Conservation (phyloP, 441 rosid genomes). For the Corymbia citriodora region DNA sequence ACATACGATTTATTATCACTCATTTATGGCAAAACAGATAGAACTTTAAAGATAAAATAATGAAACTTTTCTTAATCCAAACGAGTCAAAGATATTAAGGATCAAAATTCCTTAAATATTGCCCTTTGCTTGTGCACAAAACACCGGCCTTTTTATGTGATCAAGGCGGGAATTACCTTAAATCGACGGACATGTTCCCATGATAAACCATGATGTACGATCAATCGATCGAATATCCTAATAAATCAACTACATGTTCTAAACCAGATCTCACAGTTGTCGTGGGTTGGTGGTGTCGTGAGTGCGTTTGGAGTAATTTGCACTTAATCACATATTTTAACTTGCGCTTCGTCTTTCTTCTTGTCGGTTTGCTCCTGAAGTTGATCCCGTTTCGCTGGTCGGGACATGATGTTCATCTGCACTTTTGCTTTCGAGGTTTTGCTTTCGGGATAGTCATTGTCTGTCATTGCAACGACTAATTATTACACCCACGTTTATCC, state of each 20-base stretch:
- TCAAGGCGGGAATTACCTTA: neutral
- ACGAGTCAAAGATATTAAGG: neutral
- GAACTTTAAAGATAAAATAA: neutral
- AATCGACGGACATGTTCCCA: neutral
- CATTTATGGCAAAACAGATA: too few species aligned
- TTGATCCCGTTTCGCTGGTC: neutral
- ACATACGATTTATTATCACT: too few species aligned
- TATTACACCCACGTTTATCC: neutral
- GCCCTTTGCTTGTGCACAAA: too few species aligned
- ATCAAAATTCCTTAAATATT: too few species aligned
- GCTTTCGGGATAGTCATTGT: neutral
- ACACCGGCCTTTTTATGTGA: too few species aligned
- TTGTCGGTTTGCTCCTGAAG: neutral
- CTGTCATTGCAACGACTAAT: neutral
- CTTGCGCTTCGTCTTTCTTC: neutral
- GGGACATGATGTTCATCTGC: neutral
- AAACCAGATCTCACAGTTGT: neutral
- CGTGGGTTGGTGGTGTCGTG: neutral
- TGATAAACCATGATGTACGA: neutral
- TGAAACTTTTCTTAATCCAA: neutral
- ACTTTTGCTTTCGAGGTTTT: neutral
- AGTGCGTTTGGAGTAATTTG: neutral
- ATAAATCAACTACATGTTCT: neutral
- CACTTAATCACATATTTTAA: neutral
- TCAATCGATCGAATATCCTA: neutral